phyloP scores from a whole-genome alignment of 2,329 filamentous ascomycete genomes.

The Pseudogymnoascus sp. region DNA sequence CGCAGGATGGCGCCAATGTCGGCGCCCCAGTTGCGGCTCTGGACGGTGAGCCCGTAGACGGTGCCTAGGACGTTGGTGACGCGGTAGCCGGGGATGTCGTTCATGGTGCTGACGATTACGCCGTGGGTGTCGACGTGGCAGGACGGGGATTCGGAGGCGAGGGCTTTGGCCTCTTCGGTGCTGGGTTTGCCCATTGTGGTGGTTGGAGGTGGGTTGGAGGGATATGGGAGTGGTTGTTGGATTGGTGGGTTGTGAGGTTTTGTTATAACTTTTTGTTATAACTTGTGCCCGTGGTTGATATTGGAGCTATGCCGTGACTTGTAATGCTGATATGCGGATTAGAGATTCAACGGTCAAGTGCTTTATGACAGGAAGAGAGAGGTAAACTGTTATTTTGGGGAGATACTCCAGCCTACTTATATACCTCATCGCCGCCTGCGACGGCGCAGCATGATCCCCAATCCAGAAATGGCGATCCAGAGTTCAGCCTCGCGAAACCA shows the following conservation, averaged over 20 bases:
- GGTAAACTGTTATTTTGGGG: background rate
- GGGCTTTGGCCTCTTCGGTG: background rate
- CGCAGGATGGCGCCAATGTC: conserved; percentile 47
- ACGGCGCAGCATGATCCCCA: background rate
- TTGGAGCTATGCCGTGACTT: background rate
- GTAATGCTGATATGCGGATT: background rate
- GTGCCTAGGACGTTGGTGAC: conserved; percentile 49
- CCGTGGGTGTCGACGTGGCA: conserved; percentile 55
- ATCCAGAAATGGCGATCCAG: background rate
- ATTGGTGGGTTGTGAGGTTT: background rate
- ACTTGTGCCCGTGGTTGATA: background rate
- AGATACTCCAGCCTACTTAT: conserved; percentile 1
- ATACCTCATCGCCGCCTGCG: background rate
- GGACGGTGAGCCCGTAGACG: conserved; percentile 48
- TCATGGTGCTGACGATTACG: conserved; percentile 55
- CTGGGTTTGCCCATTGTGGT: conserved; percentile 17
- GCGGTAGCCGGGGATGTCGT: conserved; percentile 52
- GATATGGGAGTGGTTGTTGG: background rate
- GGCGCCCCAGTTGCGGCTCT: conserved; percentile 50
- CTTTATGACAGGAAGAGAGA: background rate
- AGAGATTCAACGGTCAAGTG: background rate
- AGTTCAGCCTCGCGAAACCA: background rate
- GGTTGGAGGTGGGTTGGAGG: background rate
- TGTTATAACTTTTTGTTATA: conserved; percentile 1
- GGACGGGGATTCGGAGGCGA: conserved; percentile 10